Evolutionary conservation across 768 basidiomycete genomes (phyloP).

Genomic region (Crepidotus variabilis): DNA sequence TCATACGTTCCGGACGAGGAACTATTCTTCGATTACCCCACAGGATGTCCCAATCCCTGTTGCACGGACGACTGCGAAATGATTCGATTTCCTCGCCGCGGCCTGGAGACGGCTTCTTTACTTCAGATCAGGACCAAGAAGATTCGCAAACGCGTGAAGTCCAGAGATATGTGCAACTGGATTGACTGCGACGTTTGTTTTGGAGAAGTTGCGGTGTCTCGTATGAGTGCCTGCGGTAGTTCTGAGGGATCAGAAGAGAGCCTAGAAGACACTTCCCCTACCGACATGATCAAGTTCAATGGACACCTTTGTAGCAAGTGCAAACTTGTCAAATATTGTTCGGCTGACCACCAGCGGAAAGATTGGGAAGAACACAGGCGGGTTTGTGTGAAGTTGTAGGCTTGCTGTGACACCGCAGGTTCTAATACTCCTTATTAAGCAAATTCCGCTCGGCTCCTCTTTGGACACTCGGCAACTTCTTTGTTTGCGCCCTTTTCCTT

Average conservation of each 20-base stretch:
- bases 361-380: conserved; percentile 79
- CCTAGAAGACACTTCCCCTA: conserved; percentile 12
- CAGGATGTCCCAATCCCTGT: conserved; percentile 74
- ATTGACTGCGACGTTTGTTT: conserved; percentile 69
- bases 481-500: not conserved
- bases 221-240: conserved; percentile 21
- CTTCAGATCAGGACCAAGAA: conserved; percentile 57
- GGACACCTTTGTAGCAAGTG: conserved; percentile 76
- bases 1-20: conserved; percentile 69
- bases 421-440: not conserved
- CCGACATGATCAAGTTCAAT: conserved; percentile 22
- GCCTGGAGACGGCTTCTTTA: conserved; percentile 56
- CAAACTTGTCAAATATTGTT: conserved; percentile 76
- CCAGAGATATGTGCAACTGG: conserved; percentile 79
- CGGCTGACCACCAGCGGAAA: conserved; percentile 66
- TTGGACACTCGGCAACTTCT: not conserved
- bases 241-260: conserved; percentile 24
- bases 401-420: not conserved
- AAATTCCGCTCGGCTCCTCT: too few species aligned
- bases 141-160: conserved; percentile 45
- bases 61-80: conserved; percentile 82
- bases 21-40: conserved; percentile 75
- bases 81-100: conserved; percentile 71
- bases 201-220: conserved; percentile 32
- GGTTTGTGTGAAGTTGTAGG: conserved; percentile 42